These are phyloP conservation scores for Pleurotus giganteus DNA, from an alignment of 768 basidiomycete genomes.

Conservation along the genomic window DNA sequence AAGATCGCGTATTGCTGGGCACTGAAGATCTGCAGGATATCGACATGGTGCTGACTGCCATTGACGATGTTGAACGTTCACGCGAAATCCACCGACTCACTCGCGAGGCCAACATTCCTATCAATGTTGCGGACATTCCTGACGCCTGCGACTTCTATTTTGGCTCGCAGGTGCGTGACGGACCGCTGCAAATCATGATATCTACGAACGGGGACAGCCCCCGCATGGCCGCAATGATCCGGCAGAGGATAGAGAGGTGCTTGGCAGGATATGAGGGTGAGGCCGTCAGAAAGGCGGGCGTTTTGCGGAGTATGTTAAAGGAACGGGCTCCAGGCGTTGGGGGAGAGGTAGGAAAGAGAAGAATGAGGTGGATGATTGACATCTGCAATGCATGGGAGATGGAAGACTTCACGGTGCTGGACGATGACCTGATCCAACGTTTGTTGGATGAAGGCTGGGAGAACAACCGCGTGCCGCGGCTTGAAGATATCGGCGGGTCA, in stretches of 20 bases:
- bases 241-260: slow-evolving; percentile 60
- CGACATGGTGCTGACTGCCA: slow-evolving; percentile 92
- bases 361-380: slow-evolving; percentile 92
- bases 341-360: slow-evolving; percentile 66
- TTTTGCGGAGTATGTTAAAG: slow-evolving; percentile 68
- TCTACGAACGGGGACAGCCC: slow-evolving; percentile 95
- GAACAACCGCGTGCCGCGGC: slow-evolving; percentile 44
- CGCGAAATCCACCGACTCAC: slow-evolving; percentile 71
- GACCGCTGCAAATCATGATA: slow-evolving; percentile 93
- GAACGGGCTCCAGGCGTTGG: slow-evolving; percentile 82
- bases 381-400: slow-evolving; percentile 85
- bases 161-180: slow-evolving; percentile 87
- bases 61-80: slow-evolving; percentile 77
- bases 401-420: slow-evolving; percentile 72
- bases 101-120: slow-evolving; percentile 68
- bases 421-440: slow-evolving; percentile 59
- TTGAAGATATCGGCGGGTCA: slow-evolving; percentile 38
- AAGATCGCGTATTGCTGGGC: slow-evolving; percentile 65
- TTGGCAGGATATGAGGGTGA: slow-evolving; percentile 72
- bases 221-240: slow-evolving; percentile 83
- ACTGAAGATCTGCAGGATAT: slow-evolving; percentile 64
- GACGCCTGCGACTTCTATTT: slow-evolving; percentile 98
- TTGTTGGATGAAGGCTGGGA: slow-evolving; percentile 90
- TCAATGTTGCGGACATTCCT: slow-evolving; percentile 97
- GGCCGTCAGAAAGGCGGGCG: slow-evolving; percentile 79